Conservation (phyloP, 2,329 filamentous ascomycete genomes). For the Ceratocystis harringtonii region DNA sequence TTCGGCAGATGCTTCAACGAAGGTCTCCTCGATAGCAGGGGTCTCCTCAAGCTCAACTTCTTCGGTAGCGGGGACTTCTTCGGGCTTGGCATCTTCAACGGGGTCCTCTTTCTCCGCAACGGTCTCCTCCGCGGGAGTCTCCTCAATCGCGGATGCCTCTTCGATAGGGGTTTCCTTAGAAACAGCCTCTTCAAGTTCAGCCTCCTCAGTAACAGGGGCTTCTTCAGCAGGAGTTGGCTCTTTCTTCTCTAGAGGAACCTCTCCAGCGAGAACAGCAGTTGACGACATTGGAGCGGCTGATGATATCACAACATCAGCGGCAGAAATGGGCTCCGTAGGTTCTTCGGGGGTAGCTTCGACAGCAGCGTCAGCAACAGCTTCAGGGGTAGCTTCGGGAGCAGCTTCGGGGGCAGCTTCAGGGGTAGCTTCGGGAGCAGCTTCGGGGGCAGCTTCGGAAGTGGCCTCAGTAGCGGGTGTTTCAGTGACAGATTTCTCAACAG, state of each 20-base stretch:
- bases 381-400: background rate
- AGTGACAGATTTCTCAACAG: constrained; percentile 17
- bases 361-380: constrained; percentile 12
- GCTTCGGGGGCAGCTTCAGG: background rate
- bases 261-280: constrained; percentile 8
- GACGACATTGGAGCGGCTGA: constrained; percentile 1
- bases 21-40: background rate
- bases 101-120: background rate
- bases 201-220: constrained; percentile 23
- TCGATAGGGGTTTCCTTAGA: constrained; percentile 44
- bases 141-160: constrained; percentile 27
- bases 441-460: background rate
- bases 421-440: background rate
- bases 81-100: constrained; percentile 32
- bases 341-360: constrained; percentile 14
- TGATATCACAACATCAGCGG: constrained; percentile 10
- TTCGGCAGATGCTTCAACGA: background rate
- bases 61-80: background rate
- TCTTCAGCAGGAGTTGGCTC: constrained; percentile 38
- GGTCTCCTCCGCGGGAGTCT: constrained; percentile 43
- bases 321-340: background rate
- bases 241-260: constrained; percentile 11
- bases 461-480: constrained; percentile 1
- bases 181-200: constrained; percentile 43
- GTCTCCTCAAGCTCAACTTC: background rate